Base-by-base conservation (phyloP, 768 basidiomycete genomes). In the Piloderma croceum region DNA sequence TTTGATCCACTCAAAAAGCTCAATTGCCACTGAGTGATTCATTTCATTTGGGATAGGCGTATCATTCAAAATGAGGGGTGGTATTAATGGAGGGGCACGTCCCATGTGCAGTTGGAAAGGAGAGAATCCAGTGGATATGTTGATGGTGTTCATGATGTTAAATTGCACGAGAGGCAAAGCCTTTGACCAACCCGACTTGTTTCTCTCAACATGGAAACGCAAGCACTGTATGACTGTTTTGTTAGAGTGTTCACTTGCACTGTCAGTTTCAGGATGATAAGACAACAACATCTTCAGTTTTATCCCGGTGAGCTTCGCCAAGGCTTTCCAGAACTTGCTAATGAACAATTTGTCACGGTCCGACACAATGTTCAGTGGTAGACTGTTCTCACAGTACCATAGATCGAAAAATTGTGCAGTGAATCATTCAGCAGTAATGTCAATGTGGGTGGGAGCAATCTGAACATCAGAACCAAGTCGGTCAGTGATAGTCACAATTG, bases 401-500 rank as follows among this genome's bases (percentile, higher is more conserved):
- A n/a, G n/a, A n/a, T n/a, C n/a, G n/a, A n/a, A n/a, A n/a, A n/a
- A n/a, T n/a, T n/a, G n/a, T n/a, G n/a, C n/a, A n/a, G n/a, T n/a
- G n/a, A n/a, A 18, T 6, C 34, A 32, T 4, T 31, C 19, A 13
- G 39, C 44, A 24, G 38, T 45, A 23, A 32, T 25, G 22, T 36
- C 35, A 27, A 40, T 41, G n/a, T 38, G 39, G 34, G 34, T 34
- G 23, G 44, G 39, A 24, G 38, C 35, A 20, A 45, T 40, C 34
- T 45, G 44, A 18, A 45, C 44, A 58, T 52, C 1, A 54, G 61
- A 27, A 4, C 50, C 48, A 1, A 60, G 41, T 2, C 36, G 40
- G 32, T 53, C 57, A 0, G 57, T 63, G 21, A 66, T 55, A 0
- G 53, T 54, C 0, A 52, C 15, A 2, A 64, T 39, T 20, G 38